Evolutionary conservation across 2,329 filamentous ascomycete genomes (phyloP).

Genomic region (Scleromitrula shiraiana): DNA sequence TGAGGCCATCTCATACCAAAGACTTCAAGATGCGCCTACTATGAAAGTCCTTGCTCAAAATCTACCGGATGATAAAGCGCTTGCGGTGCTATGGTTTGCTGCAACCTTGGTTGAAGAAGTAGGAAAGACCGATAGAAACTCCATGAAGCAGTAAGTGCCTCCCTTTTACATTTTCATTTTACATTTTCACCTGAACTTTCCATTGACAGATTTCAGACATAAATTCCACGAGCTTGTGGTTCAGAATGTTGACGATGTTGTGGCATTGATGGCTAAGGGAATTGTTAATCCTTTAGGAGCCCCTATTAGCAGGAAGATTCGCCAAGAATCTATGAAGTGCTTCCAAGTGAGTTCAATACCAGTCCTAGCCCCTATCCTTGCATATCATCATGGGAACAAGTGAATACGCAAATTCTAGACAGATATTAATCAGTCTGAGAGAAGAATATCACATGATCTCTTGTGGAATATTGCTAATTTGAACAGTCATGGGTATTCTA

Average conservation of each 20-base stretch:
- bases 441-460: too few relatives aligned
- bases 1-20: slow-evolving; percentile 39
- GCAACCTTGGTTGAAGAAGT: slow-evolving; percentile 57
- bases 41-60: slow-evolving; percentile 38
- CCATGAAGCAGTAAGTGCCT: slow-evolving; percentile 43
- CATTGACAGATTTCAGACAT: slow-evolving; percentile 25
- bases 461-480: slow-evolving; percentile 8
- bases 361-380: background rate
- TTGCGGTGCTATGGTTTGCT: slow-evolving; percentile 57
- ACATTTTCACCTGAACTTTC: slow-evolving; percentile 2
- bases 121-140: slow-evolving; percentile 57
- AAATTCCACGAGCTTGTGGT: slow-evolving; percentile 44
- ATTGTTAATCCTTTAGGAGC: slow-evolving; percentile 31
- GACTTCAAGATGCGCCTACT: slow-evolving; percentile 36
- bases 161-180: slow-evolving; percentile 1
- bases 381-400: too few relatives aligned
- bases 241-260: slow-evolving; percentile 42
- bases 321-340: slow-evolving; percentile 51
- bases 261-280: slow-evolving; percentile 37
- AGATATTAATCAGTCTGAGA: too few relatives aligned
- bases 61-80: slow-evolving; percentile 42
- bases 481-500: slow-evolving; percentile 65
- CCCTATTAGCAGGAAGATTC: slow-evolving; percentile 35
- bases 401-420: too few relatives aligned
- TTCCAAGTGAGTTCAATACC: slow-evolving; percentile 42